A percentile compares a stretch with the other conserved stretches of the same genome.
Conservation (phyloP, 192 early-diverging fungal genomes). For the Coemansia sp. region DNA sequence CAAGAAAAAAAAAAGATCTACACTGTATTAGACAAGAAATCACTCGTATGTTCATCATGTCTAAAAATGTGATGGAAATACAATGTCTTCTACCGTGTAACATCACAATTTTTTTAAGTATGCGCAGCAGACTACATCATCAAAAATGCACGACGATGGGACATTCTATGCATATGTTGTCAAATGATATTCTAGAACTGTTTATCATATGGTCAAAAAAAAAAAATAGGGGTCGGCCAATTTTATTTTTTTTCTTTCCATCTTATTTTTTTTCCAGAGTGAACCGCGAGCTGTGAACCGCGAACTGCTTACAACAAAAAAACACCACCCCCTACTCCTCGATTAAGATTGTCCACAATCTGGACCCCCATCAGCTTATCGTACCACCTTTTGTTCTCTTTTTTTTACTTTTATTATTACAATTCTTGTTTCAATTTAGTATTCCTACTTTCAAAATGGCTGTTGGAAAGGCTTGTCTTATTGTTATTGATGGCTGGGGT, state of each 20-base stretch:
- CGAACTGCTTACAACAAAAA: not conserved
- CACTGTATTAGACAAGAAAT: not conserved
- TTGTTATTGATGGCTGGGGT: slow-evolving; percentile 99
- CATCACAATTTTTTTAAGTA: not conserved
- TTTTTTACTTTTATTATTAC: not conserved
- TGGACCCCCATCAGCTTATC: slow-evolving; percentile 4
- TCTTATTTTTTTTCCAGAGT: not conserved
- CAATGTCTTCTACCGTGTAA: not conserved
- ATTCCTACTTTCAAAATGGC: slow-evolving; percentile 24
- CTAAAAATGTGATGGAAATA: not conserved
- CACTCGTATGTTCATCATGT: not conserved
- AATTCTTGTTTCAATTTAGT: not conserved
- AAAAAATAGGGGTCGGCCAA: not conserved
- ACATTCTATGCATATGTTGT: not conserved
- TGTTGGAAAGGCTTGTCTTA: slow-evolving; percentile 76
- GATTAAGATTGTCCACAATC: not conserved
- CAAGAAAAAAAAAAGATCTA: not conserved
- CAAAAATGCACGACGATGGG: slow-evolving; percentile 1
- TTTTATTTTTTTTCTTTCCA: not conserved
- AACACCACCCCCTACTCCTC: not conserved
- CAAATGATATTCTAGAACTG: slow-evolving; percentile 18
- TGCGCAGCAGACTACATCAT: not conserved
- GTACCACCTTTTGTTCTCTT: not conserved
- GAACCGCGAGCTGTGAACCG: not conserved
- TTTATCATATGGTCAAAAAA: not conserved